phyloP scores from a whole-genome alignment of 2,329 filamentous ascomycete genomes.

The Didymella pinodella region DNA sequence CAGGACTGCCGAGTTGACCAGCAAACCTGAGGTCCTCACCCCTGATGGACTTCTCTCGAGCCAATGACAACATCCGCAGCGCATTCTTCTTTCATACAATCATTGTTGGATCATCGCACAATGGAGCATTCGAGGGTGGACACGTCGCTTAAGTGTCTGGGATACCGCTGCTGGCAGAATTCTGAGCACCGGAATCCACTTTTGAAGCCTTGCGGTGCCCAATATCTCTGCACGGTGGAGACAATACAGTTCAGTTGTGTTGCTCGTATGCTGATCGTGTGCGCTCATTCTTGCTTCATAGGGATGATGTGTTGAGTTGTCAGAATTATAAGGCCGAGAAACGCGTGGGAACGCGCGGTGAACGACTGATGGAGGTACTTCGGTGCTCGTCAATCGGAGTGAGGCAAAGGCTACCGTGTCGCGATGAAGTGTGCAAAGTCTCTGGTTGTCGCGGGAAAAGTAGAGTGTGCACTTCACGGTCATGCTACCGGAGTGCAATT shows the following conservation, averaged over 20 bases:
- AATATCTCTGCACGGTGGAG: slow-evolving; percentile 2
- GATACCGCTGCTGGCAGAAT: slow-evolving; percentile 28
- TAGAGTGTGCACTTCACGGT: not conserved
- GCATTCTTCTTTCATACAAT: not conserved
- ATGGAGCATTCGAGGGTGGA: slow-evolving; percentile 9
- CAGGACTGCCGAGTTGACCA: not conserved
- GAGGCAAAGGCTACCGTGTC: slow-evolving; percentile 2
- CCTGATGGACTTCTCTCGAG: not conserved
- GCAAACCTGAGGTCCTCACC: too few relatives aligned
- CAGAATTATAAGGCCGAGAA: slow-evolving; percentile 7
- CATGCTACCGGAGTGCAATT: slow-evolving; percentile 4
- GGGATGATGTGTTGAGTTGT: slow-evolving; percentile 10
- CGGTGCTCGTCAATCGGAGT: slow-evolving; percentile 13
- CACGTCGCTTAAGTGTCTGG: slow-evolving; percentile 24
- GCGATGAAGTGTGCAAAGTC: not conserved
- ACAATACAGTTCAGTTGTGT: slow-evolving; percentile 3
- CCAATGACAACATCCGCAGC: not conserved
- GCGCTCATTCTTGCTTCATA: slow-evolving; percentile 9
- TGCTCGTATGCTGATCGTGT: slow-evolving; percentile 18
- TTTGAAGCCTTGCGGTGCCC: slow-evolving; percentile 31
- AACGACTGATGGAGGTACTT: slow-evolving; percentile 10
- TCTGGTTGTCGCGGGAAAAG: not conserved
- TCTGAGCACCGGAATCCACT: slow-evolving; percentile 21
- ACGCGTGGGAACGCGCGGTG: slow-evolving; percentile 11
- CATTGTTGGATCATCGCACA: slow-evolving; percentile 2